These are phyloP conservation scores for Globisporangium viniferum DNA, from an alignment of 352 stramenopile genomes.

Conservation along the genomic window DNA sequence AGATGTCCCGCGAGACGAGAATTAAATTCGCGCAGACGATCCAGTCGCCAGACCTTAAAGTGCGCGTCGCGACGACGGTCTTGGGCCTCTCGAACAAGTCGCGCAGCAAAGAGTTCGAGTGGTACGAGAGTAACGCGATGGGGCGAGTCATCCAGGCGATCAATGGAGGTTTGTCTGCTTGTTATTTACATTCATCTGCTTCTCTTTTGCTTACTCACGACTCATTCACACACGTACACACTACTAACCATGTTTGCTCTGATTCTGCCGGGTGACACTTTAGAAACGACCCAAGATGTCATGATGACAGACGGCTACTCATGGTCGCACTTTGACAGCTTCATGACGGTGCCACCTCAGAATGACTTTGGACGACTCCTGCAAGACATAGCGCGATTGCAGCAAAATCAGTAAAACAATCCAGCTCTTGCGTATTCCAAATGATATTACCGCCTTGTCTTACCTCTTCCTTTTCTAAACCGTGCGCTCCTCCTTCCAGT, in stretches of 20 bases:
- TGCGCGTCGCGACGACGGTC: conserved; percentile 55
- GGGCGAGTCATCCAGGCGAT: conserved; percentile 55
- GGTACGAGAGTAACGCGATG: conserved; percentile 76
- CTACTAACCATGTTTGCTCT: conserved; percentile 1
- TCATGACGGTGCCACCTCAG: conserved; percentile 39
- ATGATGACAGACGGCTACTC: conserved; percentile 69
- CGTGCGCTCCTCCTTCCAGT: conserved; percentile 17
- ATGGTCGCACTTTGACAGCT: conserved; percentile 79
- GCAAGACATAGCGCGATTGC: conserved; percentile 63
- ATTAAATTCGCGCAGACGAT: conserved; percentile 61
- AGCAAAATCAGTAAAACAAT: conserved; percentile 32
- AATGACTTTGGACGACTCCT: conserved; percentile 50
- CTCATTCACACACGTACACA: not conserved
- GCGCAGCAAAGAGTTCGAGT: conserved; percentile 73
- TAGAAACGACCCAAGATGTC: conserved; percentile 36
- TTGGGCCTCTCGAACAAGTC: conserved; percentile 76
- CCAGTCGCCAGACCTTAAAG: conserved; percentile 57
- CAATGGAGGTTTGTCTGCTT: conserved; percentile 37
- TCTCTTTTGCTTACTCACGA: not conserved
- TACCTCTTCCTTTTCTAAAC: conserved; percentile 3
- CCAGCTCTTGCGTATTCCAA: not conserved
- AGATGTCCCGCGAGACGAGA: conserved; percentile 49
- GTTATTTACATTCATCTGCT: conserved; percentile 5
- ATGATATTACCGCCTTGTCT: not conserved
- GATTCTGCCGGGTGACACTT: not conserved